Evolutionary conservation across 2,329 filamentous ascomycete genomes (phyloP), one percentile per base, ranked within the genome.

Genomic region (Curvularia verruculosa): DNA sequence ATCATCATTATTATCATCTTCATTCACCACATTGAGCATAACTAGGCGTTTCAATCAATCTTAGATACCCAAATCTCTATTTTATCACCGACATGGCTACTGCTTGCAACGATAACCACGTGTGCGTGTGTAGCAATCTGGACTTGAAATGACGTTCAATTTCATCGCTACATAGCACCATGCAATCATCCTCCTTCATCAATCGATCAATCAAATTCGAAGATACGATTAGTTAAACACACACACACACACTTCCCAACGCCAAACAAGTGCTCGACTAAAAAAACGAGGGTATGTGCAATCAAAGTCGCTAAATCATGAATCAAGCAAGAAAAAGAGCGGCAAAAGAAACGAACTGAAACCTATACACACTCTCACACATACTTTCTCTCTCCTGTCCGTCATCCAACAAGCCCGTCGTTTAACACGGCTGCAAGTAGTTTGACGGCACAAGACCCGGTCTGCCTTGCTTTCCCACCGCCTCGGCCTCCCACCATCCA

Each of bases 401-500:
- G 12, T 15, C 18, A 36, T 18, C 5, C 5, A 18, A 10, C 31
- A 1, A 24, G 19, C 6, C 48, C 24, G 8, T 64, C 23, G 13
- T 64, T 28, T 68, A 81, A 66, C 84, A 85, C 52, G 81, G 80
- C 75, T 88, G 86, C 54, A 89, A 72, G 69, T 89, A 89, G 74
- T 89, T 89, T 64, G 85, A 87, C 2, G 87, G 87, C 49, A 89
- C 87, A 65, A 89, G 77, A 23, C 87, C 87, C 15, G 83, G 75
- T 39, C 78, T 75, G 8, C 81, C 81, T 39, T 78, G 79, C 67
- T 82, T 83, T 19, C 88, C 88, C 44, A 93, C 90, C 39, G 97
- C 86, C 76, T 97, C 94, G 12, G 96, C 96, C 80, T 99, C 95
- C 95, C 96, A 99, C 95, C 95, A 99, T 19, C 95, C 95, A 73